Evolutionary conservation across 2,329 filamentous ascomycete species (phyloP), one percentile per base, ranked within the genome.

Genomic region (Pseudogymnoascus sp.): DNA sequence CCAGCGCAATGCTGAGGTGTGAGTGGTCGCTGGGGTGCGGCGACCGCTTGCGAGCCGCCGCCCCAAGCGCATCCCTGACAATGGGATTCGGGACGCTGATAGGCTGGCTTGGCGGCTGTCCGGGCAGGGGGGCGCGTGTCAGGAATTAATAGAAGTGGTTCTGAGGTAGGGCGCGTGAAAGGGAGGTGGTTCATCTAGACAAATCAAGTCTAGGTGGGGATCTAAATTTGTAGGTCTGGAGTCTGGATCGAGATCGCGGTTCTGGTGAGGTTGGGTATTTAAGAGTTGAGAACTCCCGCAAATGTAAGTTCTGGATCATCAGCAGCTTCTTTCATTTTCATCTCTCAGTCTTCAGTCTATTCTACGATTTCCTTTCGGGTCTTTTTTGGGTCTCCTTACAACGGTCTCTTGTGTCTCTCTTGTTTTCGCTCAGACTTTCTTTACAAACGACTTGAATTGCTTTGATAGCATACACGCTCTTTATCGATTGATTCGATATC

Each of bases 401-500:
- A 46, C 42, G 42, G 42, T 46, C 42, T 46, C 42, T 21, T 46
- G 42, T 46, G 19, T 46, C 42, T 44, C 19, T 44, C 40, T 44
- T 44, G 40, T 11, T 46, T 46, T 46, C 11, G 4, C 42, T 46
- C 42, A 23, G 11, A 46, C 42, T 46, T 46, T 46, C 19, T 46
- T 15, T 46, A 46, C 42, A 23, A 13, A 46, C 42, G 42, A 46
- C 19, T 23, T 46, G 42, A 46, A 13, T 23, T 46, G 42, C 42
- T 46, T 46, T 23, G 42, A 46, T 46, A 46, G 42, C 42, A 46
- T 46, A 15, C 42, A 46, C 42, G 1, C 42, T 46, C 42, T 46
- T 23, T 46, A 46, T 46, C 42, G 42, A 46, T 46, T 46, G 42
- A 46, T 46, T 46, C 42, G 42, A 46, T 46, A 46, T 46, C 42